Base-by-base conservation (phyloP, 2,329 filamentous ascomycete species). In the Aspergillus fructus region DNA sequence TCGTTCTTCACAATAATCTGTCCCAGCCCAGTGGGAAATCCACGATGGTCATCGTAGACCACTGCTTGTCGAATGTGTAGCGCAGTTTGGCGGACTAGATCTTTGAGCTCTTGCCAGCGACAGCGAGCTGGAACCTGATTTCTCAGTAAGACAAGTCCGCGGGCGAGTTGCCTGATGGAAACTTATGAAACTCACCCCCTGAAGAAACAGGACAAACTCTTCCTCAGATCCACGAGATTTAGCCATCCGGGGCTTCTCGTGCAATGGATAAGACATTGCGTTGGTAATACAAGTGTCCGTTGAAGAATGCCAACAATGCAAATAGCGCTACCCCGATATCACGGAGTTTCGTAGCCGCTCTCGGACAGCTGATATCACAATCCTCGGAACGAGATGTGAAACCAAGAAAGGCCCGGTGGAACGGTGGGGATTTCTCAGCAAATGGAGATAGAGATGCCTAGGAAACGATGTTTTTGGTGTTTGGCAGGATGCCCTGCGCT, bases 1-100 rank as follows among this genome's bases (percentile, higher is more conserved):
- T 76, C 74, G 46, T 76, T 76, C 34, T 78, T 78, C 27, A 78
- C 70, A 34, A 78, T 78, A 48, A 77, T 78, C 61, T 78, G 75
- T 2, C 75, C 75, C 2, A 78, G 60, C 13, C 75, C 75, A 1
- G 74, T 77, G 19, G 75, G 74, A 52, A 75, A 72, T 4, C 75
- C 75, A 58, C 76, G 70, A 42, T 66, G 69, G 53, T 77, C 75
- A 64, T 78, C 75, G 53, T 77, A 77, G 19, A 78, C 75, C 17
- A 77, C 75, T 1, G 75, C 75, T 57, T 78, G 74, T 34, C 75
- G 74, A 54, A 78, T 77, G 60, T 78, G 75, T 42, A 74, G 57
- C 30, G 75, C 75, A 23, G 74, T 77, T 60, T 78, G 74, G 19
- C 75, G 75, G 17, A 78, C 72, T n/a, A 77, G 62, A 55, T 78